A percentile compares a stretch with the other conserved stretches of the same genome.
phyloP scores from a whole-genome alignment of 306 rosid species.

The Delonix regia region DNA sequence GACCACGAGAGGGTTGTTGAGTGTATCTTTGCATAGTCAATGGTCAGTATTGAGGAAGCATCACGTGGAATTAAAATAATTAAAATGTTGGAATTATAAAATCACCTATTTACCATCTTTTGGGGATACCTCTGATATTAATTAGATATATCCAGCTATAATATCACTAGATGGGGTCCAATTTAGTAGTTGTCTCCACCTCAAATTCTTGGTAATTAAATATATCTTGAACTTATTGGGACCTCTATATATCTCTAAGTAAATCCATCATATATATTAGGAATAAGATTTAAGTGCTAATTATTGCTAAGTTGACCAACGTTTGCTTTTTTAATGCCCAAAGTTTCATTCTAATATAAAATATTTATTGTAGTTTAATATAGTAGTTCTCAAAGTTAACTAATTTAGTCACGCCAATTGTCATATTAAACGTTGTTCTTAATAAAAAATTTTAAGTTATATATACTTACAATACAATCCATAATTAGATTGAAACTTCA shows the following conservation, averaged over 20 bases:
- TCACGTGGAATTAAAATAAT: not conserved
- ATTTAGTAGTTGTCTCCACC: no score
- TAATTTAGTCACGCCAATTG: not conserved
- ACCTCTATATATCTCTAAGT: not conserved
- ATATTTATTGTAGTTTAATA: no score
- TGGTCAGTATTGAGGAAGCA: not conserved
- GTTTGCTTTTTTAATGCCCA: no score
- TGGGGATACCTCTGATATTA: not conserved
- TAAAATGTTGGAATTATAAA: not conserved
- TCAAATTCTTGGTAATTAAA: not conserved
- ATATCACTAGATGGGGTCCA: not conserved
- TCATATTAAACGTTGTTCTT: not conserved
- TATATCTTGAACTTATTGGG: not conserved
- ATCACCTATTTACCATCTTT: no score
- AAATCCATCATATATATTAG: not conserved
- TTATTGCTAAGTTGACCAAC: no score
- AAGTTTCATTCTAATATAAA: no score
- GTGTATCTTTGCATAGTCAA: no score
- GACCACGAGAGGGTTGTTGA: not conserved
- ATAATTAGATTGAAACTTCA: no score
- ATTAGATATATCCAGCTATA: not conserved
- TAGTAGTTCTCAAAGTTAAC: not conserved
- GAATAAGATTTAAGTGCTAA: not conserved
- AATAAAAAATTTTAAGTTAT: no score
- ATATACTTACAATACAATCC: no score